A percentile compares a stretch with the other conserved stretches of the same genome.
phyloP scores from a whole-genome alignment of 1,284 basidiomycete genomes.

The Paramarasmius palmivorus region DNA sequence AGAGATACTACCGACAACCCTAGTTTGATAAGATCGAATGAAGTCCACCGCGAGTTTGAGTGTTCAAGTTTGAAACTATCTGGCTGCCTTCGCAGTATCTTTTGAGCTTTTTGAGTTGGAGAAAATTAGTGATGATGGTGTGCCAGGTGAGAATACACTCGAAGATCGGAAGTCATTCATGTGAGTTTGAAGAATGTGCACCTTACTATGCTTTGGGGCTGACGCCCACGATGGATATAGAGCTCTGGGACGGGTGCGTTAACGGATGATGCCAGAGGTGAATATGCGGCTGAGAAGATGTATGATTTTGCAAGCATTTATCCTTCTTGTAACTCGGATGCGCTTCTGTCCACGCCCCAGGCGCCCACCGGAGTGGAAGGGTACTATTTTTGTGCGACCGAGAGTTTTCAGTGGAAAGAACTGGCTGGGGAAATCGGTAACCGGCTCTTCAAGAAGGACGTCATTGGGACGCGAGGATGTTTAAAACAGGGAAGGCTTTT shows the following conservation, averaged over 20 bases:
- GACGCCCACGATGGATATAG: neutral
- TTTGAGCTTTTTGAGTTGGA: no score
- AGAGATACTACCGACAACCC: no score
- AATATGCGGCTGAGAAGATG: slow-evolving; percentile 20
- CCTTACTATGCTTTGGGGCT: neutral
- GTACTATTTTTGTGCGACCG: slow-evolving; percentile 20
- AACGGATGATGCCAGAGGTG: slow-evolving; percentile 18
- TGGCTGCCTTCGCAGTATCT: no score
- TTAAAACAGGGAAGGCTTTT: slow-evolving; percentile 17
- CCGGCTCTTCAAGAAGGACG: slow-evolving; percentile 14
- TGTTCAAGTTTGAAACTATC: no score
- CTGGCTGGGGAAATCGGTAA: slow-evolving; percentile 16
- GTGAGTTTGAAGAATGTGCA: slow-evolving; percentile 8
- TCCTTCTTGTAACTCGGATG: neutral
- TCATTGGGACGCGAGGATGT: slow-evolving; percentile 10
- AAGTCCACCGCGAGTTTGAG: no score
- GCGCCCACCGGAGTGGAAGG: slow-evolving; percentile 18
- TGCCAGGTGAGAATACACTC: no score
- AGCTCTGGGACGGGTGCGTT: slow-evolving; percentile 20
- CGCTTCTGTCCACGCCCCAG: slow-evolving; percentile 9
- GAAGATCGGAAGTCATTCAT: slow-evolving; percentile 17
- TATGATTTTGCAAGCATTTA: neutral
- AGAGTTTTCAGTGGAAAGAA: slow-evolving; percentile 18
- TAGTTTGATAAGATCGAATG: no score
- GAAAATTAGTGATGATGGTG: no score